Evolutionary conservation across 2,329 filamentous ascomycete genomes (phyloP).

Genomic region (Penicillium hesseltinei): DNA sequence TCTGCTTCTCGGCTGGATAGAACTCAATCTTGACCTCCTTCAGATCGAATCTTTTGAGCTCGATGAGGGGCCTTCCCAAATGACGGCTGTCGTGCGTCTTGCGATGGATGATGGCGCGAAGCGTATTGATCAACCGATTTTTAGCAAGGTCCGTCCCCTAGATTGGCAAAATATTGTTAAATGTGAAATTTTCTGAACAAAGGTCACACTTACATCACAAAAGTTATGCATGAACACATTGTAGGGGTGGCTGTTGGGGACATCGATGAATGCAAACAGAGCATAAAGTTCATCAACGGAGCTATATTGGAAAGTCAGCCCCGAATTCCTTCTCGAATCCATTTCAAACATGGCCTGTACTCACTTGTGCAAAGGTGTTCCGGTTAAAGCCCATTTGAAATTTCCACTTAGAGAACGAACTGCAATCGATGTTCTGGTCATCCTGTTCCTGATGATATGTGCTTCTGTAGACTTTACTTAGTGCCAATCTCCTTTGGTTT

Average conservation of each 20-base stretch:
- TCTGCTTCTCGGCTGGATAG: background rate
- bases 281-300: background rate
- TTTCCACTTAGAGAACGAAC: background rate
- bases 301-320: background rate
- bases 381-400: background rate
- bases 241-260: background rate
- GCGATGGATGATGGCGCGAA: background rate
- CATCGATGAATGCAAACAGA: background rate
- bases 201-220: background rate
- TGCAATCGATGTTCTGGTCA: background rate
- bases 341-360: too few relatives aligned
- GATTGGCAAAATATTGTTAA: background rate
- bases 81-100: background rate
- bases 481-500: background rate
- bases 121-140: background rate
- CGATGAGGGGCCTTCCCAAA: background rate
- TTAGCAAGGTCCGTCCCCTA: background rate
- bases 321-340: background rate
- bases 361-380: constrained; percentile 1
- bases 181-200: background rate
- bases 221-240: background rate
- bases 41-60: background rate
- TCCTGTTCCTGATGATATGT: background rate
- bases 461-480: background rate
- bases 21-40: background rate